Conservation (phyloP, 106 monocot species). For the Dioscorea dumetorum region DNA sequence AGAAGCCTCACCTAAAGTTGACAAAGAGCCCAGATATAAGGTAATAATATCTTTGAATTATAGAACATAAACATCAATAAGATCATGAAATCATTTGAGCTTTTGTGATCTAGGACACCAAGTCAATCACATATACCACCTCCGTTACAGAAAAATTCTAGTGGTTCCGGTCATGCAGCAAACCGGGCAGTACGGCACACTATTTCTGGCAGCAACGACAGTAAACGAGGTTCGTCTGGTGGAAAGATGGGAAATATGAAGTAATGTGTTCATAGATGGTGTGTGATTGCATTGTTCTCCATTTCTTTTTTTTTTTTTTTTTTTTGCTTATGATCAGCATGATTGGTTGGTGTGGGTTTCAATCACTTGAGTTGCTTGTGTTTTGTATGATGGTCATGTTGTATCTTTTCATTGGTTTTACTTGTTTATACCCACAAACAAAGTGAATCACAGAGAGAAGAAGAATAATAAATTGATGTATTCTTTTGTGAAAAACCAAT, state of each 20-base stretch:
- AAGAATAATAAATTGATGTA: too few relatives aligned
- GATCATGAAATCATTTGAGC: background rate
- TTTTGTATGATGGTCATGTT: slow-evolving; percentile 5
- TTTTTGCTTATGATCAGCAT: background rate
- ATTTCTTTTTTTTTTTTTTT: too few relatives aligned
- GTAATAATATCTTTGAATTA: slow-evolving; percentile 13
- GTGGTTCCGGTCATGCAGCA: slow-evolving; percentile 9
- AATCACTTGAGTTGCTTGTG: slow-evolving; percentile 29
- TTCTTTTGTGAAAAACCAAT: too few relatives aligned
- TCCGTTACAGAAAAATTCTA: slow-evolving; percentile 32
- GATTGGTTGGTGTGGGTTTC: slow-evolving; percentile 6
- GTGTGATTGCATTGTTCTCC: slow-evolving; percentile 3
- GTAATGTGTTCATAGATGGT: slow-evolving; percentile 11
- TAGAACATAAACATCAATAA: background rate
- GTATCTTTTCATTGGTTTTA: too few relatives aligned
- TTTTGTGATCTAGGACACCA: slow-evolving; percentile 26
- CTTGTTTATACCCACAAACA: too few relatives aligned
- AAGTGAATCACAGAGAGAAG: too few relatives aligned
- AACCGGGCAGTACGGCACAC: slow-evolving; percentile 7
- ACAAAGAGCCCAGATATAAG: slow-evolving; percentile 50
- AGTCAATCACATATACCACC: slow-evolving; percentile 39
- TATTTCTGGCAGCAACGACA: background rate
- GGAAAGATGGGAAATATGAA: slow-evolving; percentile 21
- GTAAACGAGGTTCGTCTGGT: slow-evolving; percentile 31
- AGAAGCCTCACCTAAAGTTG: slow-evolving; percentile 48